Evolutionary conservation across 257 asterid genomes (phyloP), one percentile per base, ranked within the genome.

Genomic region (Penstemon newberryi): DNA sequence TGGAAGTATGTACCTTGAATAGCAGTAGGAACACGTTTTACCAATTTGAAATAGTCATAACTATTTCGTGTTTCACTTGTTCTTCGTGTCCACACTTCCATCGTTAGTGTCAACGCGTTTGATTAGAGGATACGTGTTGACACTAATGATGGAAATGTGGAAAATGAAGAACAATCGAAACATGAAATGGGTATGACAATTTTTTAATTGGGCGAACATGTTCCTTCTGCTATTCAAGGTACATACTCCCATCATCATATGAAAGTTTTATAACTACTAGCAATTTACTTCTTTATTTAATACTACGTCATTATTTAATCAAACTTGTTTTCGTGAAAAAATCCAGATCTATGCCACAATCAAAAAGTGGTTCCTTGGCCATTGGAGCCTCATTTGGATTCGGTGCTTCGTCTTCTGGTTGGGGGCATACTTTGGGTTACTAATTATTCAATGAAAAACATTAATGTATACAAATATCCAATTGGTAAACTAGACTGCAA

Each of bases 371-470:
- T 33, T 89, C 96, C 0, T 59, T 89, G 54, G 96, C 95, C 0
- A 89, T 87, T 74, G 95, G 86, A 8, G 95, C 95, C 3, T 89
- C 95, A 0, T 0, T 75, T 83, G 7, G 95, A 87, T 75, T 89
- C 96, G 0, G 66, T 89, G 54, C 92, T 89, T 2, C 95, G 87
- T 72, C 85, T 89, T 0, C 77, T 85, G 87, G 95, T 90, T 0
- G 92, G 96, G 6, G 92, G 86, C 0, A 89, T 89, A 54, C 81
- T 89, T 7, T 87, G 85, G 86, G 82, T 82, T 52, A 83, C 95
- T 0, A 92, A 87, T 61, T 42, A 83, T 77, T 83, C 95, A 1
- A 89, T 89, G 96, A 89, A 89, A 33, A 83, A 46, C 73, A 82
- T 87, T 33, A 89, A 89, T 71, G 85, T 85, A 4, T 87, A 89